Evolutionary conservation across 805 yeast species (phyloP).

Genomic region (Yamadazyma sp.): DNA sequence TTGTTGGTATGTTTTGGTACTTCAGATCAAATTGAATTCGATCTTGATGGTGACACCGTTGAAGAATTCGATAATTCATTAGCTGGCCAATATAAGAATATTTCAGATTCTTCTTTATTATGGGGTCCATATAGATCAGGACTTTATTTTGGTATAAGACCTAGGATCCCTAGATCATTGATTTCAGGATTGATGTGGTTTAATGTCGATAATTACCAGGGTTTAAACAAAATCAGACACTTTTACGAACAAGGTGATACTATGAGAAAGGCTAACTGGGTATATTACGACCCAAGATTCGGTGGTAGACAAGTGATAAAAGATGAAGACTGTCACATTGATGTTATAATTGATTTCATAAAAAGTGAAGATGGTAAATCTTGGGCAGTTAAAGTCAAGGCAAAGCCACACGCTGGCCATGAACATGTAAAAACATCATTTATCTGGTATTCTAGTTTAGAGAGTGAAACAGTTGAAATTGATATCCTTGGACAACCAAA

Average conservation of each 20-base stretch:
- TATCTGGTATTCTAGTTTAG: constrained; percentile 77
- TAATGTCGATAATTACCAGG: constrained; percentile 55
- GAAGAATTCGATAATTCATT: constrained; percentile 28
- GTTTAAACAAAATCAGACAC: constrained; percentile 62
- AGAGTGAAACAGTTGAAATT: constrained; percentile 40
- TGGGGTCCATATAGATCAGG: constrained; percentile 97
- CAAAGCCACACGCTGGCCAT: constrained; percentile 54
- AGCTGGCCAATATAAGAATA: constrained; percentile 15
- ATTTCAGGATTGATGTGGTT: constrained; percentile 88
- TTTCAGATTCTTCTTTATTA: constrained; percentile 26
- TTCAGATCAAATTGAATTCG: constrained; percentile 18
- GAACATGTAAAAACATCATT: constrained; percentile 56
- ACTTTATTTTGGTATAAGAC: constrained; percentile 80
- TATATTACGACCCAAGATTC: constrained; percentile 75
- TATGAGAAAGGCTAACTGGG: constrained; percentile 78
- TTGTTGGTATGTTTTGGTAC: too few relatives aligned
- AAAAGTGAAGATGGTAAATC: constrained; percentile 67
- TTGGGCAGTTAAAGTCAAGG: constrained; percentile 77
- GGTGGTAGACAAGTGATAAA: constrained; percentile 81
- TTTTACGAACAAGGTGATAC: constrained; percentile 71
- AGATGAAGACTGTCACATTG: constrained; percentile 63
- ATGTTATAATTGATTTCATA: constrained; percentile 68
- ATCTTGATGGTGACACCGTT: constrained; percentile 45
- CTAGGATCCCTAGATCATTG: constrained; percentile 73
- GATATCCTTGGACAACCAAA: constrained; percentile 11